Evolutionary conservation across 164 flowering plant species (phyloP).

Genomic region (Protea cynaroides): DNA sequence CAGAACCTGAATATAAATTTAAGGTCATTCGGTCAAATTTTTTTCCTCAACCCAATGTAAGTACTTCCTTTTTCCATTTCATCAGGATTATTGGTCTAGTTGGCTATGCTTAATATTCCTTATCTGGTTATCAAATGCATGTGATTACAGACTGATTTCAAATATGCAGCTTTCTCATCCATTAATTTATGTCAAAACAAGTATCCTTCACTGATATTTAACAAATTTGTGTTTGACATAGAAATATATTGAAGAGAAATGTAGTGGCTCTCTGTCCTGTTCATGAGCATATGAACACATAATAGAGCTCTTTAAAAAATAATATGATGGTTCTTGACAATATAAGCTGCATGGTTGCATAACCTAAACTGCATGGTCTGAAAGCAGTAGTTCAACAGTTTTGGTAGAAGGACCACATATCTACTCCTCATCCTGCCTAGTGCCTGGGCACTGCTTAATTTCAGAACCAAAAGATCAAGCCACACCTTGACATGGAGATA

Average conservation of each 20-base stretch:
- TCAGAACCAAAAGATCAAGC: too few relatives aligned
- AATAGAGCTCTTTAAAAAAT: too few relatives aligned
- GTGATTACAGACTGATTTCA: background rate
- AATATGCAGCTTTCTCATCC: background rate
- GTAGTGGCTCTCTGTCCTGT: background rate
- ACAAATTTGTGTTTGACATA: background rate
- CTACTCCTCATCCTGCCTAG: too few relatives aligned
- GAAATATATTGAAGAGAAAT: background rate
- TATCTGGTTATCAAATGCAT: background rate
- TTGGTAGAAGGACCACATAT: too few relatives aligned
- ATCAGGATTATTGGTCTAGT: background rate
- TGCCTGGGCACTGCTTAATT: too few relatives aligned
- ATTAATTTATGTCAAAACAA: conserved; percentile 3
- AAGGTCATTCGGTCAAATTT: conserved; percentile 75
- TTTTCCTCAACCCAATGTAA: conserved; percentile 95
- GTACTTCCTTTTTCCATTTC: conserved; percentile 17
- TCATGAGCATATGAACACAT: too few relatives aligned
- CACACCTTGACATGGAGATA: too few relatives aligned
- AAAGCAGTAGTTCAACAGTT: too few relatives aligned
- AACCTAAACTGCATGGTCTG: too few relatives aligned
- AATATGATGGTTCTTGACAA: too few relatives aligned
- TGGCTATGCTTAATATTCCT: background rate
- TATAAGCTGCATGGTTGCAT: too few relatives aligned
- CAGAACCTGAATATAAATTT: conserved; percentile 84
- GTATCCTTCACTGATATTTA: background rate